These are phyloP conservation scores for Penicillium bialowiezense DNA, from an alignment of 495 filamentous ascomycete species.

Conservation along the genomic window DNA sequence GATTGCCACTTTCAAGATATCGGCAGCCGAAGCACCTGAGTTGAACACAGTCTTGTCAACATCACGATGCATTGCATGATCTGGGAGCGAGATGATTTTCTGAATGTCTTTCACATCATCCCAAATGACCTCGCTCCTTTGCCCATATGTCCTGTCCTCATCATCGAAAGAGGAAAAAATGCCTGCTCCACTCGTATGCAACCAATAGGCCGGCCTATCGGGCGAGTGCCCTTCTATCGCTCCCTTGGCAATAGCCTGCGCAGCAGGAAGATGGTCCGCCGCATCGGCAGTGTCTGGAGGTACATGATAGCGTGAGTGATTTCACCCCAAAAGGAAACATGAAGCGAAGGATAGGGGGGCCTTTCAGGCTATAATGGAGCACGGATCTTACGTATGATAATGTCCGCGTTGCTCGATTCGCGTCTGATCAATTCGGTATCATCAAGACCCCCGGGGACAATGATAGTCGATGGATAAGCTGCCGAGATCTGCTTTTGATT, in stretches of 20 bases:
- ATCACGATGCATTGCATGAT: too few species aligned
- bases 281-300: constrained; percentile 43
- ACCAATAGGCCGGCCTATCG: constrained; percentile 36
- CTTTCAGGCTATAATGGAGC: too few species aligned
- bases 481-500: not conserved
- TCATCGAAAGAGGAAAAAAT: constrained; percentile 11
- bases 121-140: not conserved
- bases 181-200: constrained; percentile 26
- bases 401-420: constrained; percentile 50
- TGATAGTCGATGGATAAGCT: constrained; percentile 49
- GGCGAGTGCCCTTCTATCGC: constrained; percentile 20
- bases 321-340: too few species aligned
- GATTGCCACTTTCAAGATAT: constrained; percentile 54
- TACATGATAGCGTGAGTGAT: constrained; percentile 55
- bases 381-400: constrained; percentile 46
- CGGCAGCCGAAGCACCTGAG: constrained; percentile 19
- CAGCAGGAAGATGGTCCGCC: constrained; percentile 35
- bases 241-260: constrained; percentile 34
- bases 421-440: constrained; percentile 51
- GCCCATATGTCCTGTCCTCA: constrained; percentile 9
- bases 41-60: not conserved
- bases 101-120: too few species aligned
- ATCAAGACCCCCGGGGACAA: constrained; percentile 37
- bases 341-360: too few species aligned
- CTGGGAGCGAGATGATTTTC: too few species aligned